Base-by-base conservation (phyloP, 202 grass and related monocot species). In the Cymbopogon flexuosus region DNA sequence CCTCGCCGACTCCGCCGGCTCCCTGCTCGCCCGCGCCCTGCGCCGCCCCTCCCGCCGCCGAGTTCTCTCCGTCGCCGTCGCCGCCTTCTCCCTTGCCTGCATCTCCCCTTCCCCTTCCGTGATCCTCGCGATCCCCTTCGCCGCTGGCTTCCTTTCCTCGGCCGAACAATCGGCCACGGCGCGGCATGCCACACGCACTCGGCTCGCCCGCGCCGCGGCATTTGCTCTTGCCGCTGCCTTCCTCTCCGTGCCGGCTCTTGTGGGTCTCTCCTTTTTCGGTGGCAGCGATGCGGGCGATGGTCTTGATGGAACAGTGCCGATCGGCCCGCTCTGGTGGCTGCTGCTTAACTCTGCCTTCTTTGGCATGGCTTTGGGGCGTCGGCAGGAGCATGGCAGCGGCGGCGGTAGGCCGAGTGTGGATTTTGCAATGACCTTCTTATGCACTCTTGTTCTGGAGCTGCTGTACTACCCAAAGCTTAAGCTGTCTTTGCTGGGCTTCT, bases 381-480 rank as follows among this genome's bases (percentile, higher is more conserved):
- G 76, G 65, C 83, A 85, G 66, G 68, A 81, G 29, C 80, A 83
- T 0, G 76, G 76, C 4, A 68, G 68, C 29, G 60, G 57, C 6
- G 46, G 66, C 3, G 75, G 67, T 49, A 93, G 86, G 43, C 91
- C 86, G 31, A 89, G 86, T 46, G 82, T 88, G 78, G 88, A 89
- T 88, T 94, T 94, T 30, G 70, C 73, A 18, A 73, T 91, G 75
- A 91, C 90, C 4, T 98, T 94, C 70, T 49, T 94, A 30, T 98
- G 95, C 75, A 91, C 88, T 30, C 60, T 98, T 77, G 86, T 92
- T 13, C 72, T 98, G 47, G 90, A 98, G 73, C 90, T 98, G 23
- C 77, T 98, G 10, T 98, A 93, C 82, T 98, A 91, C 81, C 90
- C 92, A 5, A 98, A 94, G 51, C 83, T 94, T 3, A 98, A 94